A percentile compares a stretch with the other conserved stretches of the same genome.
Evolutionary conservation across 148 eudicot species (phyloP).

Genomic region (Euryodendron excelsum): DNA sequence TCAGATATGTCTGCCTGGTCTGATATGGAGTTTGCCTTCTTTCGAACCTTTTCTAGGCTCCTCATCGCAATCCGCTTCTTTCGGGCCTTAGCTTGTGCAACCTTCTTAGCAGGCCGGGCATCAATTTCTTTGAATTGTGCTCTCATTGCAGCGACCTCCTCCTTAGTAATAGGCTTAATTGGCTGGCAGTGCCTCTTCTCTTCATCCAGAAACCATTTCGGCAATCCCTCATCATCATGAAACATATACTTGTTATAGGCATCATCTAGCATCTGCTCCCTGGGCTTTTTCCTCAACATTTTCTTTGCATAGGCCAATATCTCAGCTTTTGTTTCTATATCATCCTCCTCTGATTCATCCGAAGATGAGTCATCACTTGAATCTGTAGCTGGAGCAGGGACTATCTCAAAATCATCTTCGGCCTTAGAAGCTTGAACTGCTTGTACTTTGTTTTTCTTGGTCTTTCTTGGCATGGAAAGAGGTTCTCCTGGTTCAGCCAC

Average conservation of each 20-base stretch:
- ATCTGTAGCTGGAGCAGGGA: conserved; percentile 77
- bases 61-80: conserved; percentile 72
- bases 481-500: conserved; percentile 22
- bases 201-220: conserved; percentile 80
- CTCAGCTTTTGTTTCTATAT: conserved; percentile 67
- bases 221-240: conserved; percentile 67
- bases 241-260: conserved; percentile 86
- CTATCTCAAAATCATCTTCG: conserved; percentile 79
- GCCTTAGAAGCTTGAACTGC: conserved; percentile 30
- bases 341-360: conserved; percentile 65
- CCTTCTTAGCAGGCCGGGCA: conserved; percentile 91
- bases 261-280: conserved; percentile 71
- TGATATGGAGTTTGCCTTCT: conserved; percentile 82
- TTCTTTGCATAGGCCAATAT: conserved; percentile 77
- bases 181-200: conserved; percentile 57
- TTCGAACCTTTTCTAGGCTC: conserved; percentile 72
- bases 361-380: conserved; percentile 80
- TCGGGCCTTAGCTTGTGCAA: conserved; percentile 85
- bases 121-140: conserved; percentile 77
- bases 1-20: conserved; percentile 85
- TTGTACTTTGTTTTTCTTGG: conserved; percentile 22
- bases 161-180: conserved; percentile 70
- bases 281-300: conserved; percentile 69
- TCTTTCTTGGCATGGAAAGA: conserved; percentile 18
- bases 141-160: conserved; percentile 68